phyloP scores from a whole-genome alignment of 148 eudicot species.

The Agrostemma githago region DNA sequence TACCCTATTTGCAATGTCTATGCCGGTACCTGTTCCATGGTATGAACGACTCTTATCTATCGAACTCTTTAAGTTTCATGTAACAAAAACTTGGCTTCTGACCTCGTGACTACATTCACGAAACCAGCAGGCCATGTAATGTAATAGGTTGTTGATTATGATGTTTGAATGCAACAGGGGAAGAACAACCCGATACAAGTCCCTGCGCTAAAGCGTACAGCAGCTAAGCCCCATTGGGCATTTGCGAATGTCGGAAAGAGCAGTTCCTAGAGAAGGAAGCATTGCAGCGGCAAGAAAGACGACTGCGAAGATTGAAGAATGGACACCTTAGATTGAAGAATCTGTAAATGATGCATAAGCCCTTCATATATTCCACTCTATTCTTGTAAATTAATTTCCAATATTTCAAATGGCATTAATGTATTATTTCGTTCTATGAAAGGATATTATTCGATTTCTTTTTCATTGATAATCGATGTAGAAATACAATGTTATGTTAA shows the following conservation, averaged over 20 bases:
- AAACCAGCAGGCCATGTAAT: not conserved
- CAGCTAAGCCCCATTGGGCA: constrained; percentile 43
- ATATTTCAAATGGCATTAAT: not conserved
- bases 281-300: not conserved
- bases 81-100: not conserved
- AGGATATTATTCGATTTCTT: not conserved
- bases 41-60: constrained; percentile 19
- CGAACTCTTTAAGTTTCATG: not conserved
- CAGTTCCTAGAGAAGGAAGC: constrained; percentile 18
- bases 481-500: not conserved
- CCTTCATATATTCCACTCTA: not conserved
- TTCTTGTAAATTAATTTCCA: constrained; percentile 10
- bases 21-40: constrained; percentile 60
- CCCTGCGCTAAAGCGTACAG: constrained; percentile 43
- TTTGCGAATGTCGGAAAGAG: constrained; percentile 28
- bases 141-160: not conserved
- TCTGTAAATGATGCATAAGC: not conserved
- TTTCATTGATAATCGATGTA: not conserved
- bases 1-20: constrained; percentile 60
- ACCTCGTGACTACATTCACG: too few relatives aligned
- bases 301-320: not conserved
- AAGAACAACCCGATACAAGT: constrained; percentile 53
- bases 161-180: constrained; percentile 34
- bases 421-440: not conserved
- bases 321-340: too few relatives aligned